phyloP scores from a whole-genome alignment of 179 eudicot species.

The Sideroxylon spinosum region DNA sequence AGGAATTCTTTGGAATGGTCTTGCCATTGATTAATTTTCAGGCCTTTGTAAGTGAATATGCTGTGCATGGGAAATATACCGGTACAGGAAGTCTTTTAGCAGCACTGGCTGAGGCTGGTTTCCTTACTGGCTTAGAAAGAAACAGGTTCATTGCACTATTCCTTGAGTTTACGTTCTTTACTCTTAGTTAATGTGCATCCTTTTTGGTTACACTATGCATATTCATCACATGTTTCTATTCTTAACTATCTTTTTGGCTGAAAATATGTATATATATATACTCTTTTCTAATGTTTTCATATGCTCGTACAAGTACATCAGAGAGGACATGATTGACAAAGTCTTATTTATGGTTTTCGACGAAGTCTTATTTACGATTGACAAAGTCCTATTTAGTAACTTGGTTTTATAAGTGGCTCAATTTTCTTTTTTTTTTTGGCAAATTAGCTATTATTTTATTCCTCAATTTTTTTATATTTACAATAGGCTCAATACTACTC shows the following conservation, averaged over 20 bases:
- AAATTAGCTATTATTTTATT: too few relatives aligned
- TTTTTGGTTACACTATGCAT: not conserved
- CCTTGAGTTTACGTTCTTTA: not conserved
- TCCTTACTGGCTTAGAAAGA: slow-evolving; percentile 84
- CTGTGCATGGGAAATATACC: slow-evolving; percentile 67
- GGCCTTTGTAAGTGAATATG: slow-evolving; percentile 98
- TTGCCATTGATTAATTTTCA: slow-evolving; percentile 24
- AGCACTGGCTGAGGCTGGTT: slow-evolving; percentile 83
- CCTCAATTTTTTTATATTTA: too few relatives aligned
- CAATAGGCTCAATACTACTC: too few relatives aligned
- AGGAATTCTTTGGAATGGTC: slow-evolving; percentile 12
- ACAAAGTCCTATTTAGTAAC: not conserved
- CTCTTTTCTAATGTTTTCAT: not conserved
- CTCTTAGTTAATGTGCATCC: not conserved
- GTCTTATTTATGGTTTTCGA: not conserved
- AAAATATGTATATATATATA: not conserved
- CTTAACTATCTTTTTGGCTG: not conserved
- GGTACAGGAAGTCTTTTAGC: slow-evolving; percentile 85
- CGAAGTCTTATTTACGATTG: too few relatives aligned
- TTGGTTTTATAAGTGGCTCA: not conserved
- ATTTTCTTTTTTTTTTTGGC: too few relatives aligned
- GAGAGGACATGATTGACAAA: not conserved
- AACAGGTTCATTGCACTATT: slow-evolving; percentile 49
- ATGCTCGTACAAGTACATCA: not conserved
- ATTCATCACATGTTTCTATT: not conserved